Evolutionary conservation across 768 basidiomycete genomes (phyloP), one percentile per base, ranked within the genome.

Genomic region (Trametes meyenii): DNA sequence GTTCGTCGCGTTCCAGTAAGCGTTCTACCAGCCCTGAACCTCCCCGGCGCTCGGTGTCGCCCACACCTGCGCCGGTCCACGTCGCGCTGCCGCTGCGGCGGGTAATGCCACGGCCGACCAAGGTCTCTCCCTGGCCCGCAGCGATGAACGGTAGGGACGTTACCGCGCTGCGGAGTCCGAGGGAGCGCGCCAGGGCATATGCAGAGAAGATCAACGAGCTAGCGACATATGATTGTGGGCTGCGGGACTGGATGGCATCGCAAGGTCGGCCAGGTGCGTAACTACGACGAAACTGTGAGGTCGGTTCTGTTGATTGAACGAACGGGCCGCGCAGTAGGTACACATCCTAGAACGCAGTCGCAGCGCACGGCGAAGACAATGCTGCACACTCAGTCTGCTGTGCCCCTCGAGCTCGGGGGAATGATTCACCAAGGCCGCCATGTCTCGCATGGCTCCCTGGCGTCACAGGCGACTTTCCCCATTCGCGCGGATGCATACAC

Each of bases 151-250:
- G 82, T 67, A 76, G 80, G 45, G 91, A 96, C 68, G 79, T 95
- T 3, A 67, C 79, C 33, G 69, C 74, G 14, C 80, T 81, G 72
- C 82, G 77, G 64, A 86, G 79, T 29, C 67, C 88, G 2, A 61
- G 83, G 4, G 93, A 94, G 67, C 81, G 93, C 50, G 90, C 88
- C 61, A 70, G 76, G 23, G 83, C 86, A 39, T 96, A 95, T 67
- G 88, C 89, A 24, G 76, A 79, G 66, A 95, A 94, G 77, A 91
- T 95, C 64, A 92, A 92, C 68, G 91, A 94, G 70, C 72, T 96
- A 19, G 84, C 85, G 56, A 76, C 80, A 62, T 86, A 84, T 68
- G 89, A 93, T 67, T 89, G 88, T 66, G 92, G 93, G 35, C 74
- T 95, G 54, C 76, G 77, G 19, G 85, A 89, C n/a, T 96, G 94